Evolutionary conservation across 2,329 filamentous ascomycete species (phyloP).

Genomic region (Colletotrichum sp.): DNA sequence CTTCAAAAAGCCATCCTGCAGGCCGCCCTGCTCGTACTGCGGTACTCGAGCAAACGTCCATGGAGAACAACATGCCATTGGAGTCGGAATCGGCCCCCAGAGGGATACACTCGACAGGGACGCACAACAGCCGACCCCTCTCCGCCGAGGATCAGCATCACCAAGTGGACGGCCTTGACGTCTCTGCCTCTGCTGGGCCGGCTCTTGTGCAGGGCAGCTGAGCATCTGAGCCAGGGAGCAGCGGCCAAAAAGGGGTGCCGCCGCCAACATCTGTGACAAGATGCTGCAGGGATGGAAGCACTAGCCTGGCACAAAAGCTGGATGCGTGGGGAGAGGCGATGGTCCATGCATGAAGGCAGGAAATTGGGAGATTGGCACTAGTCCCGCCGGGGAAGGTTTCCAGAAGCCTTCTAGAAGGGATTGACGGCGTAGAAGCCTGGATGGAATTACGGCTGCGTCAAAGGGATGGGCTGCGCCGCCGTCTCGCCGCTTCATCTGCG

Average conservation of each 20-base stretch:
- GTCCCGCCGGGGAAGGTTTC: slow-evolving; percentile 37
- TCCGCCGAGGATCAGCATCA: neutral
- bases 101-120: neutral
- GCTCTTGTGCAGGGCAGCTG: neutral
- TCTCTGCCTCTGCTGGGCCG: neutral
- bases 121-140: neutral
- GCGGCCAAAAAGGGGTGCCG: slow-evolving; percentile 2
- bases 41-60: neutral
- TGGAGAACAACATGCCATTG: neutral
- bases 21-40: neutral
- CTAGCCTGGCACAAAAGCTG: slow-evolving; percentile 24
- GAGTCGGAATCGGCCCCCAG: neutral
- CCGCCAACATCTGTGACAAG: slow-evolving; percentile 19
- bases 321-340: slow-evolving; percentile 27
- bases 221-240: slow-evolving; percentile 1
- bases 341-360: slow-evolving; percentile 29
- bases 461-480: slow-evolving; percentile 14
- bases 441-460: slow-evolving; percentile 14
- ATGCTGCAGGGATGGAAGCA: slow-evolving; percentile 3
- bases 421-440: slow-evolving; percentile 2
- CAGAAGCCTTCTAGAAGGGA: slow-evolving; percentile 34
- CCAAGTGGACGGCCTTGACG: neutral
- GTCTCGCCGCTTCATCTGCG: slow-evolving; percentile 19
- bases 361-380: slow-evolving; percentile 31
- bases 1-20: neutral